Evolutionary conservation across 345 rosid genomes (phyloP), one percentile per base, ranked within the genome.

Genomic region (Euphorbia lathyris): DNA sequence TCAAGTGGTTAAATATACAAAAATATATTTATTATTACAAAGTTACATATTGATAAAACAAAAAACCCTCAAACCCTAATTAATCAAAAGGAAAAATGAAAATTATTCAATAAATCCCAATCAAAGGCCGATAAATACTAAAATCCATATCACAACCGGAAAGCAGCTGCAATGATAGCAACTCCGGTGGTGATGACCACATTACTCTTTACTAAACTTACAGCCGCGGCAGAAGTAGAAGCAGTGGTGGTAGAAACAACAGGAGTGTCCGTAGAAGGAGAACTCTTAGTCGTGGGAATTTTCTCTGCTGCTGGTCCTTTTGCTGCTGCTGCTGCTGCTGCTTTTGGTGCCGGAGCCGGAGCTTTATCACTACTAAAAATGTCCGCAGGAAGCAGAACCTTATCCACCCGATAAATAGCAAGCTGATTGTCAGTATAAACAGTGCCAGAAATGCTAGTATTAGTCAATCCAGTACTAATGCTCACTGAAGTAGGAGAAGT

Each of bases 371-470:
- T 52, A n/a, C 76, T 76, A 20, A 85, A 77, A 43, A 85, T 72
- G 60, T 71, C 80, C 65, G 69, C 53, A n/a, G 88, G 88, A 57
- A 79, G 88, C 52, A 85, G 70, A 20, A 85, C 88, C 74, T 85
- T 77, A 74, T 82, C 84, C 0, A 85, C 83, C 65, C 67, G 72
- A 25, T 81, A 85, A 30, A 85, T 73, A 0, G 86, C 82, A 55
- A 85, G 77, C 59, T 79, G 83, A 19, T 69, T 74, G 53, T 85
- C 85, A 17, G 75, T 47, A 61, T 70, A 79, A 0, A 85, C 55
- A n/a, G 72, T 48, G n/a, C 83, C 79, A 6, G 76, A 67, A 17
- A 85, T 78, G 2, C 78, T 75, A 17, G 88, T 79, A 19, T 83
- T 83, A 60, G 68, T 81, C 16, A 83, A 65, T 12, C 86, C 88